Evolutionary conservation across 2,329 filamentous ascomycete genomes (phyloP), one percentile per base, ranked within the genome.

Genomic region (Fusarium acutatum): DNA sequence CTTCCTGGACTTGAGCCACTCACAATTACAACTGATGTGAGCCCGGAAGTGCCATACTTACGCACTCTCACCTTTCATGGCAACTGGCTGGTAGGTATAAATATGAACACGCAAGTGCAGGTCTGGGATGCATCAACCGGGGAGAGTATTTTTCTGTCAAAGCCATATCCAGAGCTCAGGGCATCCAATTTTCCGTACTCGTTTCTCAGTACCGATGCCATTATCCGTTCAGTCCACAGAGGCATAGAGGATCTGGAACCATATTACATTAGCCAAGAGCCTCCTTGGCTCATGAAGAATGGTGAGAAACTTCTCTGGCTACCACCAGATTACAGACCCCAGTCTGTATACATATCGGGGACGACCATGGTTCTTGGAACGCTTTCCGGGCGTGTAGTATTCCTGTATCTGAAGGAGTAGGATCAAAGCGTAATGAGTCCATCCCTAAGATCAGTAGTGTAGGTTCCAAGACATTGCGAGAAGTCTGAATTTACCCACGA

Each of bases 351-450:
- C 15, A 11, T 40, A 5, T 32, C 28, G 2, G 35, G 60, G 4
- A 40, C 34, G 2, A 35, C 38, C 0, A 34, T 63, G 18, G 28
- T 34, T 2, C n/a, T 49, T 7, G 53, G 60, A 10, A 34, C n/a
- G 1, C 1, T 3, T 3, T 60, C 41, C 5, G 41, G 34, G 4
- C 12, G 20, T 11, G 41, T 49, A 18, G 4, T 47, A 4, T 34
- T 22, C 2, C 26, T 63, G 18, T 13, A 47, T 7, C 8, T 63
- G 1, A 14, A 18, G 15, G 12, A 22, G 2, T 41, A 53, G 18
- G 5, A 15, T 17, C 10, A 12, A 12, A 12, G 13, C 5, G n/a
- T 15, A 20, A 14, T 0, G 9, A 11, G 8, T 18, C 17, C 11
- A 20, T 35, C 14, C 12, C 20, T 20, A 3, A 10, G 17, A 24